Conservation (phyloP, 257 asterid species). For the Nicotiana tabacum region DNA sequence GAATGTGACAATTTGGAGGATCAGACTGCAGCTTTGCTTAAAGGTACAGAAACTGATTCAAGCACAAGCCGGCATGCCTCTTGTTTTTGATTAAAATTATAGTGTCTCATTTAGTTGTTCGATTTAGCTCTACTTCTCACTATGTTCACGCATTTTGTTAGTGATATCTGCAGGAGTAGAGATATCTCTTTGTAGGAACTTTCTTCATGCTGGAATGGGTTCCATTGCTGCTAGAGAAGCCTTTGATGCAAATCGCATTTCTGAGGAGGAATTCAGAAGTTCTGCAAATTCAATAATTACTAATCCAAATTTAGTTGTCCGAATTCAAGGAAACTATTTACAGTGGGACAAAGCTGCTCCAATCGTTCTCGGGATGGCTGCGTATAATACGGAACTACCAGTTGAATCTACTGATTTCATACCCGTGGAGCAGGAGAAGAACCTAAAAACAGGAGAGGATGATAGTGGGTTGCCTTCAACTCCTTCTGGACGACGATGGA, state of each 20-base stretch:
- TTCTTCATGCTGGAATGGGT: slow-evolving; percentile 85
- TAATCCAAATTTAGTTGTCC: slow-evolving; percentile 59
- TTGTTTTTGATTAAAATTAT: slow-evolving; percentile 4
- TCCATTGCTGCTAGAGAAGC: slow-evolving; percentile 62
- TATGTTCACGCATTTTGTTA: neutral
- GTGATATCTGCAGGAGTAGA: slow-evolving; percentile 53
- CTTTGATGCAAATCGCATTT: slow-evolving; percentile 50
- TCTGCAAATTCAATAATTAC: slow-evolving; percentile 53
- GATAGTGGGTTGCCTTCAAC: slow-evolving; percentile 35
- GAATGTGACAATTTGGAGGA: slow-evolving; percentile 35
- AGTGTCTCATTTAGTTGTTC: slow-evolving; percentile 6
- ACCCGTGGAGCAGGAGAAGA: slow-evolving; percentile 48
- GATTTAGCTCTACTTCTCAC: neutral
- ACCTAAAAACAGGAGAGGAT: slow-evolving; percentile 36
- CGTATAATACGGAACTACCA: slow-evolving; percentile 56
- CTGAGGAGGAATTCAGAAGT: slow-evolving; percentile 58
- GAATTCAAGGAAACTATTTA: slow-evolving; percentile 70
- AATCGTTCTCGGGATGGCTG: slow-evolving; percentile 67
- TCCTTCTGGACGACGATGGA: slow-evolving; percentile 75
- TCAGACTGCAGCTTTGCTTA: slow-evolving; percentile 25
- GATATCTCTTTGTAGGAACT: slow-evolving; percentile 68
- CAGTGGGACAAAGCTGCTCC: slow-evolving; percentile 80
- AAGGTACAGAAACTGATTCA: slow-evolving; percentile 25
- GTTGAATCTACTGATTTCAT: slow-evolving; percentile 44
- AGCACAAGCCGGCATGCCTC: slow-evolving; percentile 36